Conservation (phyloP, 257 asterid genomes). For the Eustoma russellianum region DNA sequence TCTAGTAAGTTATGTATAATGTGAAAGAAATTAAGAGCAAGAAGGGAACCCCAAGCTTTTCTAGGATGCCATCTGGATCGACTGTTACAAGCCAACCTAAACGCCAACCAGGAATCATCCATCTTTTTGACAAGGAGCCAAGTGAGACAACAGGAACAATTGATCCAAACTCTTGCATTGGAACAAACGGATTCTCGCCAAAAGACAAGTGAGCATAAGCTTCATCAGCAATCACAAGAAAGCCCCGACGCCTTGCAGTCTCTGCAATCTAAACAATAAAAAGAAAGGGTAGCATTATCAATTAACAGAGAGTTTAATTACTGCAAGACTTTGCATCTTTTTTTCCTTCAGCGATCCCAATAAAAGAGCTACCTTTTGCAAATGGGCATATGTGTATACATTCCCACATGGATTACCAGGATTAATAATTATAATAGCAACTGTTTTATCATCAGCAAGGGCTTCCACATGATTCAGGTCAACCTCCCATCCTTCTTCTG, state of each 20-base stretch:
- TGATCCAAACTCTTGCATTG: slow-evolving; percentile 48
- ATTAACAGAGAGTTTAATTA: slow-evolving; percentile 2
- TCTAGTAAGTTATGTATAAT: too few relatives aligned
- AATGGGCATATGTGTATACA: slow-evolving; percentile 44
- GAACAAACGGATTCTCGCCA: slow-evolving; percentile 36
- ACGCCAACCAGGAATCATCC: slow-evolving; percentile 78
- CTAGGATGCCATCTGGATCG: slow-evolving; percentile 54
- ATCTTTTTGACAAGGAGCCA: slow-evolving; percentile 63
- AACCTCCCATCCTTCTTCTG: slow-evolving; percentile 57
- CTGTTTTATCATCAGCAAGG: slow-evolving; percentile 56
- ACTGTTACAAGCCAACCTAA: slow-evolving; percentile 54
- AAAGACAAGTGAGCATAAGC: slow-evolving; percentile 52
- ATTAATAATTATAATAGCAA: slow-evolving; percentile 58
- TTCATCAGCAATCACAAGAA: slow-evolving; percentile 57
- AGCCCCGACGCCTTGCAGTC: slow-evolving; percentile 46
- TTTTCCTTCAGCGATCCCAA: background rate
- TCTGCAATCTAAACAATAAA: slow-evolving; percentile 43
- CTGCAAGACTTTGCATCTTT: slow-evolving; percentile 1
- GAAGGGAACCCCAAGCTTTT: slow-evolving; percentile 39
- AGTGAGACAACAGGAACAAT: slow-evolving; percentile 42
- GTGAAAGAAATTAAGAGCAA: background rate
- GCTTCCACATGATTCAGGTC: slow-evolving; percentile 47
- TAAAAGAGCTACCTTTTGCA: slow-evolving; percentile 36
- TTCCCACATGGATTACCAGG: slow-evolving; percentile 81
- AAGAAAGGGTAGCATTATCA: background rate